Conservation (phyloP, 768 basidiomycete species). For the Leccinum pellstonianum region DNA sequence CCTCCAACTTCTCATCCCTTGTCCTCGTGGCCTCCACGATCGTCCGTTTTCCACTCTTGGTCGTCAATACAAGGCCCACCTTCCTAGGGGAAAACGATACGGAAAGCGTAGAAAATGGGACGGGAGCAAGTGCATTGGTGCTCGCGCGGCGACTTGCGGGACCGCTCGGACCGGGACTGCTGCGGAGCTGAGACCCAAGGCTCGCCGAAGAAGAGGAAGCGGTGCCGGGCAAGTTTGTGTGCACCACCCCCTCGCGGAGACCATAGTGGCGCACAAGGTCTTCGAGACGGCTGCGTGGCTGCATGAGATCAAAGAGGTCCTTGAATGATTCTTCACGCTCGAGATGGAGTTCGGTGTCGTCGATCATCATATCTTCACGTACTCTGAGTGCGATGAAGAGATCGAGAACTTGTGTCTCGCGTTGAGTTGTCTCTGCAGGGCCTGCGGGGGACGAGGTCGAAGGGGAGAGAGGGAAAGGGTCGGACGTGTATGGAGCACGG, state of each 20-base stretch:
- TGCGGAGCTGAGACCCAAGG: neutral
- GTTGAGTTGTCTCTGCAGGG: constrained; percentile 51
- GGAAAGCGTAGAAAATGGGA: too few relatives aligned
- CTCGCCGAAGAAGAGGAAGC: constrained; percentile 4
- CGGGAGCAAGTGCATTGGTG: too few relatives aligned
- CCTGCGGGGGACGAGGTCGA: constrained; percentile 22
- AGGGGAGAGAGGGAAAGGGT: constrained; percentile 65
- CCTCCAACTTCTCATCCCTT: constrained; percentile 56
- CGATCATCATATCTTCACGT: constrained; percentile 73
- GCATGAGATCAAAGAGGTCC: constrained; percentile 75
- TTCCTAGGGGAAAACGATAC: too few relatives aligned
- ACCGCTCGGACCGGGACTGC: constrained; percentile 12
- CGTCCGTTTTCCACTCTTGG: constrained; percentile 44
- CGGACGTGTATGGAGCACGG: constrained; percentile 67
- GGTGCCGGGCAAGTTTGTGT: constrained; percentile 4
- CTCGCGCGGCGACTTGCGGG: neutral
- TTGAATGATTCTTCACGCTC: constrained; percentile 74
- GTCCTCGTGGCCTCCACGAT: constrained; percentile 52
- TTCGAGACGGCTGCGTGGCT: constrained; percentile 74
- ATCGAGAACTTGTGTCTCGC: constrained; percentile 76
- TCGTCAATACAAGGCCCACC: constrained; percentile 1
- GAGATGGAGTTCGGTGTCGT: constrained; percentile 73
- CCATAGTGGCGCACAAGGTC: constrained; percentile 59
- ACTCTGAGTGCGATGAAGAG: constrained; percentile 79
- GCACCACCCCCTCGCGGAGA: constrained; percentile 37